Evolutionary conservation across 306 rosid genomes (phyloP).

Genomic region (Malus sieversii): DNA sequence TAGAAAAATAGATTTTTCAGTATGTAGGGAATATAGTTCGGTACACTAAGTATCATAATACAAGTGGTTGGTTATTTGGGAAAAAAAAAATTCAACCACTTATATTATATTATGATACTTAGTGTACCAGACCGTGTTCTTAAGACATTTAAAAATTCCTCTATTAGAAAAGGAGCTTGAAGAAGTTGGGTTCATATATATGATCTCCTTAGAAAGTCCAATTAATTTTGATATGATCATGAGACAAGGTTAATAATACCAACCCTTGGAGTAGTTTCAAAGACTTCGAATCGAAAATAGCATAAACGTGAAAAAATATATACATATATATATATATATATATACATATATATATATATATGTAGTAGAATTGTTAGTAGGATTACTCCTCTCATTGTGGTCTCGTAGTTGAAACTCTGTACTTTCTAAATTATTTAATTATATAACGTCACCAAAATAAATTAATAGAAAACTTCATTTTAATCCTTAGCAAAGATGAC

Average conservation of each 20-base stretch:
- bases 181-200: background rate
- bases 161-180: background rate
- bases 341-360: no score
- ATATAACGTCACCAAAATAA: background rate
- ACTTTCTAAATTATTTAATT: no score
- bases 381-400: no score
- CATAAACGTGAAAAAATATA: background rate
- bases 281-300: background rate
- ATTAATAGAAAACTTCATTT: no score
- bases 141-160: background rate
- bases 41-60: no score
- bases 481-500: no score
- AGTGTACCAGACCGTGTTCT: no score
- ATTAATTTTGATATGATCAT: conserved; percentile 15
- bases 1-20: background rate
- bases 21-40: no score
- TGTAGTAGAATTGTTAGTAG: background rate
- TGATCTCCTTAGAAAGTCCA: conserved; percentile 27
- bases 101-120: no score
- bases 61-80: no score
- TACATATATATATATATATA: no score
- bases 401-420: background rate
- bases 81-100: no score
- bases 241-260: conserved; percentile 33
- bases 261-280: conserved; percentile 14